A percentile compares a stretch with the other conserved stretches of the same genome.
Evolutionary conservation across 306 rosid species (phyloP).

Genomic region (Crotalaria pallida): DNA sequence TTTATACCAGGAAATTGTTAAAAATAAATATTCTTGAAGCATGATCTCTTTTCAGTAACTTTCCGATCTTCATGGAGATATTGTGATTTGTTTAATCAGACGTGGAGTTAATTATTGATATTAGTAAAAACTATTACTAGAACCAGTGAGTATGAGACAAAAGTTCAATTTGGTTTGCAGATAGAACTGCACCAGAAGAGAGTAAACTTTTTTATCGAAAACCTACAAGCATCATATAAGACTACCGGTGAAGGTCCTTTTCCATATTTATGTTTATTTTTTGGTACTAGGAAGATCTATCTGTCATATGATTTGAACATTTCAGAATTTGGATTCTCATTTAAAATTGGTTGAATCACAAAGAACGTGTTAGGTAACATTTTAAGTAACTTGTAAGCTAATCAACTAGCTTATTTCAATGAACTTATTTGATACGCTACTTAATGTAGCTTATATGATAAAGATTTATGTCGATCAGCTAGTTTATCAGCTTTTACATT

Average conservation of each 20-base stretch:
- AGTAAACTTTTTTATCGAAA: background rate
- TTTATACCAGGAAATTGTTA: background rate
- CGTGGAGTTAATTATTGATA: background rate
- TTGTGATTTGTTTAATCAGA: background rate
- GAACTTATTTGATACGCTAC: too few relatives aligned
- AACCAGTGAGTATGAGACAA: background rate
- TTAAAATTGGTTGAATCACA: conserved; percentile 18
- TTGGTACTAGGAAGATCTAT: background rate
- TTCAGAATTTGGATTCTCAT: conserved; percentile 4
- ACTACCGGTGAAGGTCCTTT: background rate
- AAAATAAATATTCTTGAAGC: background rate
- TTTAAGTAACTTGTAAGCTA: too few relatives aligned
- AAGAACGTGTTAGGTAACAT: background rate
- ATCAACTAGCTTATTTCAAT: too few relatives aligned
- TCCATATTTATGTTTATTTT: background rate
- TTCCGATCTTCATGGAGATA: conserved; percentile 17
- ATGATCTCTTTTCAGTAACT: background rate
- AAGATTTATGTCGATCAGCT: too few relatives aligned
- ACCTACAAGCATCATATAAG: background rate
- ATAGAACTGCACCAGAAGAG: background rate
- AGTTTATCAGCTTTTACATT: too few relatives aligned
- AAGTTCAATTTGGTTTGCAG: background rate
- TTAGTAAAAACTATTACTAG: background rate
- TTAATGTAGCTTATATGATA: too few relatives aligned
- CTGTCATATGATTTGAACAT: background rate